Evolutionary conservation across 164 flowering plant species (phyloP).

Genomic region (Piper betle): DNA sequence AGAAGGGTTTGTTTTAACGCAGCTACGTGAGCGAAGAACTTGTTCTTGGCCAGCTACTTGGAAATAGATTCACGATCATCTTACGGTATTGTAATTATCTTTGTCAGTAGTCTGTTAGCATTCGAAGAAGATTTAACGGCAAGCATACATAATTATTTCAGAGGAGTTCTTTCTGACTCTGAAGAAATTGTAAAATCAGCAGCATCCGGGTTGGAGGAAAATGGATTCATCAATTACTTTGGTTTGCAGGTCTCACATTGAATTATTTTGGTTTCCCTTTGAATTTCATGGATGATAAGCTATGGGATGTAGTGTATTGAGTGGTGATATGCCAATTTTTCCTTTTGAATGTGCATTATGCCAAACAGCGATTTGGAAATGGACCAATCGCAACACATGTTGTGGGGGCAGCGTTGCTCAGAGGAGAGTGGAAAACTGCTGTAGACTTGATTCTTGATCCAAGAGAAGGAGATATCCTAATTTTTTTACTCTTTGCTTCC

Average conservation of each 20-base stretch:
- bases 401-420: conserved; percentile 75
- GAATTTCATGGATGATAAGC: not conserved
- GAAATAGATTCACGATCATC: conserved; percentile 81
- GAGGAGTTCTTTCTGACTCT: conserved; percentile 79
- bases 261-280: not conserved
- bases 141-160: conserved; percentile 22
- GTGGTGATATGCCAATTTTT: not conserved
- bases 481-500: not conserved
- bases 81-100: conserved; percentile 35
- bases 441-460: conserved; percentile 85
- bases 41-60: conserved; percentile 86
- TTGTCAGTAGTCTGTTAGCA: not conserved
- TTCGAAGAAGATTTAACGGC: not conserved
- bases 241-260: conserved; percentile 66
- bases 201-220: conserved; percentile 56
- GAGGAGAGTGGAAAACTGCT: conserved; percentile 89
- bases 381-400: conserved; percentile 85
- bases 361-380: conserved; percentile 83
- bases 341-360: not conserved
- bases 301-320: not conserved
- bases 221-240: conserved; percentile 89
- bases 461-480: conserved; percentile 98
- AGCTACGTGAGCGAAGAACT: conserved; percentile 82
- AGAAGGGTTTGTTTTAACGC: conserved; percentile 5
- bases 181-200: conserved; percentile 67